Evolutionary conservation across 164 flowering plant species (phyloP), one percentile per base, ranked within the genome.

Genomic region (Aristolochia contorta): DNA sequence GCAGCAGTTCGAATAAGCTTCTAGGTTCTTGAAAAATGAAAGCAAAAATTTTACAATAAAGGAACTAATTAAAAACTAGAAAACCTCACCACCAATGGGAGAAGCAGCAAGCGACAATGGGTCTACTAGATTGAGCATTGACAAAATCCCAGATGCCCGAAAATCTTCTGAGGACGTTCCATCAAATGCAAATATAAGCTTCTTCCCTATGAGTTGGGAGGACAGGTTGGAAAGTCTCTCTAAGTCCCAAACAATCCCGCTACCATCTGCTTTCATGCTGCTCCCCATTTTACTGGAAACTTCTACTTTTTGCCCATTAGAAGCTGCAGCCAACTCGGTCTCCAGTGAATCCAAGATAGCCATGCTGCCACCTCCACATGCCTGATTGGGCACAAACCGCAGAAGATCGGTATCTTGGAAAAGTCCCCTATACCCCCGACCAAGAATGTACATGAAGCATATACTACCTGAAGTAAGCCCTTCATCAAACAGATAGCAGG

Each of bases 311-410:
- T 86, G 99, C 3, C 65, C 33, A 69, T 65, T 83, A 20, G 90
- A 72, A 54, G 77, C 74, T 72, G 78, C 56, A 69, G 87, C 69
- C 67, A 77, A 61, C 56, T 94, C 99, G 64, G 86, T 68, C 60
- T 94, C 99, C 69, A 94, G 79, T 6, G 90, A 78, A 74, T 94
- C 96, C 65, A 94, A 80, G 56, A 94, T 91, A 41, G 97, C 93
- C 99, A 94, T 94, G 68, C 82, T 85, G 58, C 93, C 99, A 65
- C 99, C 99, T 65, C 97, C 96, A 79, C 97, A 91, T 54, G 99
- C 96, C 76, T 89, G 93, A 65, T 91, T 85, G 47, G 96, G 96
- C 46, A 94, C 99, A 80, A 94, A 94, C 16, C 75, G 89, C 66
- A 91, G 69, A 65, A 94, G 83, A 73, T 87, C 79, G 37, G 94